Base-by-base conservation (phyloP, 2,329 filamentous ascomycete species). In the Capronia americana region DNA sequence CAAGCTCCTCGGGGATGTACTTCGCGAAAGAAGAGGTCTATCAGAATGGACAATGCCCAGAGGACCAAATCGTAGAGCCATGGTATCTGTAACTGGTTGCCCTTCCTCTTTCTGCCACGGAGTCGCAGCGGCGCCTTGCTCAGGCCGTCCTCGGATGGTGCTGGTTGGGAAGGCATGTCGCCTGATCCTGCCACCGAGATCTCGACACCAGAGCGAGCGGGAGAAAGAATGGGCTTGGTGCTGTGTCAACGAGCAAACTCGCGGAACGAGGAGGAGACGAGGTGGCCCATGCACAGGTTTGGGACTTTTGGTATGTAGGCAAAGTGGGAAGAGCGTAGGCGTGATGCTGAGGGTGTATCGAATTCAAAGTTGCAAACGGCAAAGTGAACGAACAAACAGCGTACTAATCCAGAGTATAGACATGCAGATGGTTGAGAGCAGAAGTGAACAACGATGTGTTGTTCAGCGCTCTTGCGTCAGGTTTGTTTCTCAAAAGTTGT, bases 21-120 rank as follows among this genome's bases (percentile, higher is more conserved):
- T 80, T 99, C 95, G 73, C 95, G 90, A 83, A 99, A 99, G 87
- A 99, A 99, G 72, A 97, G 88, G 79, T 99, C 95, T 71, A 96
- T 89, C 60, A 98, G 84, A 70, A 98, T 77, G 2, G 83, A 84
- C 69, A 84, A 80, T 10, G 77, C 75, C 83, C 83, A 85, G 44
- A 84, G 74, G 55, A 82, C 76, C 28, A 83, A 69, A 73, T 84
- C 82, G 71, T 84, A 84, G 57, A 83, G 69, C 82, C 82, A 84
- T 72, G 78, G 79, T 65, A 82, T 77, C 74, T 83, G 79, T 57
- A 80, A 80, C 66, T 78, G 74, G 61, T 81, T 77, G 46, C 74
- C 72, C 70, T 75, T 72, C 64, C 75, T 76, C 70, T 77, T 76
- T 60, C 68, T 75, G 60, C 60, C 50, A 41, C 51, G 60, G 20